Base-by-base conservation (phyloP, 1,284 basidiomycete genomes). In the Wallemia ichthyophaga region DNA sequence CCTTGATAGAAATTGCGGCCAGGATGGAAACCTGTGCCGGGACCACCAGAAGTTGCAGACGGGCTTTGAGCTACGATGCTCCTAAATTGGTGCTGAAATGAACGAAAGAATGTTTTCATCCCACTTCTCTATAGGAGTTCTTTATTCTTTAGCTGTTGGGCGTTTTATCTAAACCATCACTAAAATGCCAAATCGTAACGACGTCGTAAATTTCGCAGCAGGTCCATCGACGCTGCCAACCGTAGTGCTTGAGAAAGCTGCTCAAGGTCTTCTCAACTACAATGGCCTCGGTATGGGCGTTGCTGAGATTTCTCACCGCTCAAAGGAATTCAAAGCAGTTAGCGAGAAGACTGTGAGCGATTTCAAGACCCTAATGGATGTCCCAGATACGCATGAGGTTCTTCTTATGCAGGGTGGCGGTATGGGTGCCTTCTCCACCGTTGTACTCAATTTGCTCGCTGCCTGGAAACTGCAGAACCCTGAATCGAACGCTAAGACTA, bases 341-440 rank as follows among this genome's bases (percentile, higher is more conserved):
- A 11, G 17, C 25, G 25, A 56, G 15, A 56, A 56, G 55, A 27
- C 27, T 7, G 25, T 56, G 17, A 27, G 24, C n/a, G 55, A 67
- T 54, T 60, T 67, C 62, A 79, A 85, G 62, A 73, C 71, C 11
- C 80, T 88, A 64, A 80, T 94, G 61, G 71, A 75, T 19, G 80
- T 95, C 24, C 89, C 89, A 7, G 70, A 77, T 58, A 82, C 81
- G n/a, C 88, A 94, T 71, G 74, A 77, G 56, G 77, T 95, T 66
- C 75, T 95, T 58, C 91, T 94, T 73, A 78, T 84, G 56, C 89
- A 94, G 72, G 91, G 89, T 57, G 89, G 89, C 53, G 89, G 86
- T 17, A 81, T 84, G 1, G 78, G 75, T 33, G 87, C 94, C 70
- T 95, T 95, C 73, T 84, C 86, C 27, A 81, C 84, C 31, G 79